Evolutionary conservation across 2,329 filamentous ascomycete species (phyloP).

Genomic region (Exophiala calicioides): DNA sequence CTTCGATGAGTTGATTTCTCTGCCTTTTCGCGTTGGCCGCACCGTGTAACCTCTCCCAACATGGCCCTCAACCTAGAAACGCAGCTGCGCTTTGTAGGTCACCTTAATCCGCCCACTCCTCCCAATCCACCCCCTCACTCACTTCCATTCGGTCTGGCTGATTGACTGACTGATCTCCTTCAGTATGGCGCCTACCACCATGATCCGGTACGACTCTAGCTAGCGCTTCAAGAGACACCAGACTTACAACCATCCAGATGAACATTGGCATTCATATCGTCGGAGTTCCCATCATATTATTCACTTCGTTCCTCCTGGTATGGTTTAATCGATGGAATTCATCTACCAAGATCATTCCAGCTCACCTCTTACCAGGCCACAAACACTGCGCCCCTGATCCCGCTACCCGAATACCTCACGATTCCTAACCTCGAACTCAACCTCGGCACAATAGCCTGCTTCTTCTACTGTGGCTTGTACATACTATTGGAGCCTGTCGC

Average conservation of each 20-base stretch:
- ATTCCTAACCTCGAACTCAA: conserved; percentile 62
- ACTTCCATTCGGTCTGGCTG: too few relatives aligned
- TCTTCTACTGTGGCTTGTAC: conserved; percentile 76
- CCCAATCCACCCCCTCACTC: conserved; percentile 25
- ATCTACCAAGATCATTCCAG: neutral
- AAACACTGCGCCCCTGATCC: conserved; percentile 55
- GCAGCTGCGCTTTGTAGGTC: conserved; percentile 65
- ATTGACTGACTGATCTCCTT: conserved; percentile 9
- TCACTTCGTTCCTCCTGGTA: conserved; percentile 63
- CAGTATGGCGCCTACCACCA: conserved; percentile 69
- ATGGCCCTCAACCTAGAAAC: conserved; percentile 61
- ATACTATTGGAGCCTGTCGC: conserved; percentile 92
- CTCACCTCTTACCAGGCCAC: conserved; percentile 49
- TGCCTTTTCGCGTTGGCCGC: neutral
- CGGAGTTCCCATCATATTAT: conserved; percentile 63
- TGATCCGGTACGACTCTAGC: conserved; percentile 53
- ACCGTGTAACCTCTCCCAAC: neutral
- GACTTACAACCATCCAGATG: conserved; percentile 46
- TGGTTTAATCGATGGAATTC: conserved; percentile 33
- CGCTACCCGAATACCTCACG: conserved; percentile 55
- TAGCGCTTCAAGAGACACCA: neutral
- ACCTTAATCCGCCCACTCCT: conserved; percentile 16
- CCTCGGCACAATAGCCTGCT: conserved; percentile 57
- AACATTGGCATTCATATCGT: conserved; percentile 65
- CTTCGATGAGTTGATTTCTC: conserved; percentile 16